phyloP scores from a whole-genome alignment of 176 grass and related monocot genomes.

The Miscanthus lutarioriparius region DNA sequence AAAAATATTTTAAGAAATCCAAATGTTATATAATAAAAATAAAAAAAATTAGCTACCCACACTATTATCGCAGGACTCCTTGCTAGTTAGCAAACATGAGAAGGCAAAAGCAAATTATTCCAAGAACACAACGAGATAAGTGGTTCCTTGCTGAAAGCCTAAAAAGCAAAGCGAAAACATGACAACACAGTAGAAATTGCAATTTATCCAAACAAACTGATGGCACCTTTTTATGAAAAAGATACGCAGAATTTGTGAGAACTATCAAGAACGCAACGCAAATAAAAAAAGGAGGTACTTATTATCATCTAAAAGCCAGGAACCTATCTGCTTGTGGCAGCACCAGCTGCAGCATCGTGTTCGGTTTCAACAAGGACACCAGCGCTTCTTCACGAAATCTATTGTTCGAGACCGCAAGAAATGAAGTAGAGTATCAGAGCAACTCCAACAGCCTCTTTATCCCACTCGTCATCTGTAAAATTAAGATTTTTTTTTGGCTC shows the following conservation, averaged over 20 bases:
- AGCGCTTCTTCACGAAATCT: constrained; percentile 3
- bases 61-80: background rate
- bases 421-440: background rate
- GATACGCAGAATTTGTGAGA: background rate
- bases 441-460: too few relatives aligned
- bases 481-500: too few relatives aligned
- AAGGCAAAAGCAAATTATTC: background rate
- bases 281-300: background rate
- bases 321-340: background rate
- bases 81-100: background rate
- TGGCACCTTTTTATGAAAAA: background rate
- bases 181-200: background rate
- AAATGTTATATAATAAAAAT: background rate
- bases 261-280: constrained; percentile 7
- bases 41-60: background rate
- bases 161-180: background rate
- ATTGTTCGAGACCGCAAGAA: background rate
- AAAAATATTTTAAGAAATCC: background rate
- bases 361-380: background rate
- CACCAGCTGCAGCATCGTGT: background rate
- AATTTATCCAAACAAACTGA: background rate
- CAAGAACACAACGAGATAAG: background rate
- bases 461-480: too few relatives aligned
- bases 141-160: background rate
- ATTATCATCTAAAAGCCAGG: background rate